Base-by-base conservation (phyloP, 305 asterid genomes). In the Plantago lanceolata region DNA sequence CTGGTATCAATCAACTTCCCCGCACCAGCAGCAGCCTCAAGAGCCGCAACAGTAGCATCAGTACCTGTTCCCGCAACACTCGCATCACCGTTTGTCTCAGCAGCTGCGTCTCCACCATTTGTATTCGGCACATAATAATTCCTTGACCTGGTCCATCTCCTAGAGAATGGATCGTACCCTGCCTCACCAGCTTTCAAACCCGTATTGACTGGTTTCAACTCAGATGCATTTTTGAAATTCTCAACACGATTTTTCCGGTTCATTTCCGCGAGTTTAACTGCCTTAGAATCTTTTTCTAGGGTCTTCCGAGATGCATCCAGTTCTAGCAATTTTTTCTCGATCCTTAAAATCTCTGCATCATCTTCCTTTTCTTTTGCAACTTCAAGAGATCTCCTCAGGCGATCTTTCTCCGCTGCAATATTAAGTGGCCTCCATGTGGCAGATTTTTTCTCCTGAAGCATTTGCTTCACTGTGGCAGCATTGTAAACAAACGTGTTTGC, bases 111-210 rank as follows among this genome's bases (percentile, higher is more conserved):
- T 45, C 69, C 83, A n/a, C 15, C 63, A 20, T n/a, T n/a, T n/a
- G 74, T 63, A 33, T 80, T 73, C 24, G 78, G 75, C 66, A 80
- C 64, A 52, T 87, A 93, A 73, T 93, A 93, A 68, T 93, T 93
- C 74, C 85, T 84, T 15, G 97, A 93, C 68, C 92, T 72, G 24
- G 98, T 93, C 98, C 98, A 93, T 76, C 97, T 87, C 71, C 98
- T 84, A 8, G 97, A 93, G 53, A 93, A 93, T 49, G 98, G 98
- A 67, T 89, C 98, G n/a, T 93, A 93, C 24, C 96, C 98, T 14
- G 87, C 96, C 68, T 93, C 95, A 15, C 98, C 97, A 52, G 94
- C 95, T 77, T 80, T 84, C 65, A 87, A 68, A 59, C 84, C 72
- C 19, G 79, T 66, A 59, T 75, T 82, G 31, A 78, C 81, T 0